Evolutionary conservation across 768 basidiomycete genomes (phyloP), one percentile per base, ranked within the genome.

Genomic region (Russula virescens): DNA sequence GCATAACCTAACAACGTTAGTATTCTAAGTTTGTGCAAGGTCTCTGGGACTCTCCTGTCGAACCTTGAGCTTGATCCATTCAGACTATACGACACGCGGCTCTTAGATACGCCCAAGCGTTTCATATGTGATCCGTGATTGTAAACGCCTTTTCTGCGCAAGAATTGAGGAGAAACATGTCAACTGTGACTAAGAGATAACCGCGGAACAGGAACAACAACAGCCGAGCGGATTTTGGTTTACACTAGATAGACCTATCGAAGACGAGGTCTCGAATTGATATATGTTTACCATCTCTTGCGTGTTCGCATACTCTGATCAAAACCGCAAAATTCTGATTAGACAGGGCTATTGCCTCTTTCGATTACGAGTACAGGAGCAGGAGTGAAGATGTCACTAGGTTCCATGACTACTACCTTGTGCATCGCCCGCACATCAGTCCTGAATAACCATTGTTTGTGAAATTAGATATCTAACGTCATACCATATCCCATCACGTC

Each of bases 21-120:
- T 47, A 25, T 66, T 49, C 51, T 66, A 58, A 63, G 68, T 48
- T 56, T 16, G 23, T 66, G 68, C 56, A 52, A 74, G 80, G 86
- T 91, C 75, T 88, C 87, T 18, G 91, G 91, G 56, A 92, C 90
- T n/a, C n/a, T 1, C 74, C 81, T 94, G 54, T 83, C 83, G 48
- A 97, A 98, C 71, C 83, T 97, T 5, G n/a, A n/a, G n/a, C n/a
- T n/a, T n/a, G 95, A 97, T 72, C 95, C 95, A 0, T 95, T 96
- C 75, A 85, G 82, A 53, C 73, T 83, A 49, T 83, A 90, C 65
- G 88, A 90, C 65, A 94, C n/a, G n/a, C n/a, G n/a, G n/a, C n/a
- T 97, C 21, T 94, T 90, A 87, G 93, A 96, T 68, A 92, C 95
- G 4, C 76, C 97, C 53, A 87, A 83, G 70, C 87, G 93, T 26